Percentiles rank a stretch among this genome's conserved stretches.
These are phyloP conservation scores for Coemansia umbellata DNA, from an alignment of 192 early-diverging fungal species.

Conservation along the genomic window DNA sequence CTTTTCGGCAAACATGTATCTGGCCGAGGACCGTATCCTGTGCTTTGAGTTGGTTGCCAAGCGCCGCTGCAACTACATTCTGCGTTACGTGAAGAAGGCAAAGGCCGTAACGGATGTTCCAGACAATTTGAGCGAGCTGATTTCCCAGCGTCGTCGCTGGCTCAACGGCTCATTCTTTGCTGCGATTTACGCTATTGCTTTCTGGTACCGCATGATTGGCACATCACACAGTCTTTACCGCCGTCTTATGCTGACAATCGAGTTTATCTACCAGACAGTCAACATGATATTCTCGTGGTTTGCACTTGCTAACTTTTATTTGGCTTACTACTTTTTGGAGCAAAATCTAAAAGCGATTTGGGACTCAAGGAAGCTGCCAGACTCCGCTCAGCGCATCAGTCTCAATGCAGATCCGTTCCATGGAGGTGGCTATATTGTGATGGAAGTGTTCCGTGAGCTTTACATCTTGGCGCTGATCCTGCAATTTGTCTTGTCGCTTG, in stretches of 20 bases:
- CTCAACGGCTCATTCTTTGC: conserved; percentile 96
- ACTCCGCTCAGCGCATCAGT: conserved; percentile 36
- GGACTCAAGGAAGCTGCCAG: conserved; percentile 25
- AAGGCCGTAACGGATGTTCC: conserved; percentile 95
- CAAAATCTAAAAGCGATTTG: conserved; percentile 47
- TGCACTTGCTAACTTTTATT: conserved; percentile 83
- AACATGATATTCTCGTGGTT: conserved; percentile 89
- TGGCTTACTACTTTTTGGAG: conserved; percentile 83
- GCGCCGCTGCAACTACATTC: conserved; percentile 67
- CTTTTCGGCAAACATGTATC: conserved; percentile 90
- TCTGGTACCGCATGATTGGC: conserved; percentile 75
- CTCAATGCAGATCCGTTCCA: conserved; percentile 58
- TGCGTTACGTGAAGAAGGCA: conserved; percentile 85
- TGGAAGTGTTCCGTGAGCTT: conserved; percentile 64
- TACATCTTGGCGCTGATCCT: conserved; percentile 80
- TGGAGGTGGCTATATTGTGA: conserved; percentile 56
- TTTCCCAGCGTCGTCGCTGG: conserved; percentile 97
- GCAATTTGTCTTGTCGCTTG: conserved; percentile 85
- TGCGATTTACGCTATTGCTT: conserved; percentile 74
- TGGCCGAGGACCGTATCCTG: conserved; percentile 89
- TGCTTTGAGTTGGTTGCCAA: conserved; percentile 94
- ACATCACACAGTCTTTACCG: conserved; percentile 70
- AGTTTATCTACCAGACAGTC: conserved; percentile 80
- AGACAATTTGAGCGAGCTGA: conserved; percentile 83
- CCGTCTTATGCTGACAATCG: conserved; percentile 69